These are phyloP conservation scores for Agrocybe chaxingu DNA, from an alignment of 768 basidiomycete species.

Conservation along the genomic window DNA sequence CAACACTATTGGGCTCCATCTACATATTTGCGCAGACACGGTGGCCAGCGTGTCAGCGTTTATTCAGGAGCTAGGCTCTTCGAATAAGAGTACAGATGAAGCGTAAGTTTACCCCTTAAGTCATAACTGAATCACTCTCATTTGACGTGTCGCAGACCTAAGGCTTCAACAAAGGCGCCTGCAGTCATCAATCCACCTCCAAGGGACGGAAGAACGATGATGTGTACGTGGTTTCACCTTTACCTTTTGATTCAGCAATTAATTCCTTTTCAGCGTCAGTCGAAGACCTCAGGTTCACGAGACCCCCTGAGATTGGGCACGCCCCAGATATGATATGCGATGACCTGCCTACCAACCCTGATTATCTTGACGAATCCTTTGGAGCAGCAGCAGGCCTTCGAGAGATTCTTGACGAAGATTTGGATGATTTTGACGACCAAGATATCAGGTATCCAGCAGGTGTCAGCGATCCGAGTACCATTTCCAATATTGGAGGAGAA, in stretches of 20 bases:
- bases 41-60: conserved; percentile 56
- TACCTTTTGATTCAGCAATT: background rate
- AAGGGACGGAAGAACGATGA: conserved; percentile 21
- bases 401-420: conserved; percentile 68
- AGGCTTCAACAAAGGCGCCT: conserved; percentile 10
- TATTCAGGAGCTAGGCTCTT: conserved; percentile 45
- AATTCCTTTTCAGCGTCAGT: conserved; percentile 51
- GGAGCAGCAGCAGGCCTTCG: conserved; percentile 74
- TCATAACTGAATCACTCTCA: background rate
- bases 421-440: conserved; percentile 61
- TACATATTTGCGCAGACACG: conserved; percentile 82
- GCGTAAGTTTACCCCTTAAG: conserved; percentile 17
- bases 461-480: conserved; percentile 26
- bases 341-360: conserved; percentile 84
- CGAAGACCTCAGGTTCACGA: conserved; percentile 79
- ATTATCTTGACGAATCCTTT: conserved; percentile 85
- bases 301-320: conserved; percentile 70
- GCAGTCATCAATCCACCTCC: conserved; percentile 13
- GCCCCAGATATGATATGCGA: conserved; percentile 88
- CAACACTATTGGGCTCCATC: conserved; percentile 46
- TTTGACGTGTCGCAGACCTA: background rate
- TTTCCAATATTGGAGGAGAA: conserved; percentile 75
- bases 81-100: conserved; percentile 33
- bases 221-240: conserved; percentile 28
- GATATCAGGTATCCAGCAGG: conserved; percentile 23